phyloP scores from a whole-genome alignment of 345 rosid genomes.

The Salix arbutifolia region DNA sequence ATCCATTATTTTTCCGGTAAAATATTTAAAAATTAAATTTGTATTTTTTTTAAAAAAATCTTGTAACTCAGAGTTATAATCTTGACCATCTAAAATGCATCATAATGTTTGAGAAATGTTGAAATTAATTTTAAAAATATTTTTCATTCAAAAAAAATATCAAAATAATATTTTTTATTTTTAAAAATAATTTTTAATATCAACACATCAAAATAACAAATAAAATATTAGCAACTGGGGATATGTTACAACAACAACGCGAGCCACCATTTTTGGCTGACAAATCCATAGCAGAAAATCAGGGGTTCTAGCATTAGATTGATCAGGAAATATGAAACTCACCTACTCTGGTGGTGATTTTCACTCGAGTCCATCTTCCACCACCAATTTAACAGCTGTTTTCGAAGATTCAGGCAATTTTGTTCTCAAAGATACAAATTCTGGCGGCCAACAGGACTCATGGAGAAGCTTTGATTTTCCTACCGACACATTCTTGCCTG shows the following conservation, averaged over 20 bases:
- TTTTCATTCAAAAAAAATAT: too few relatives aligned
- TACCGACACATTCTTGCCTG: background rate
- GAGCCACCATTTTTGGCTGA: background rate
- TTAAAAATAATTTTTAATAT: too few relatives aligned
- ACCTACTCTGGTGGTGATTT: background rate
- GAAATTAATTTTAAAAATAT: too few relatives aligned
- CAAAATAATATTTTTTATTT: too few relatives aligned
- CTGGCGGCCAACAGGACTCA: background rate
- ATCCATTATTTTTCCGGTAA: too few relatives aligned
- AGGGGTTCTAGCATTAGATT: background rate
- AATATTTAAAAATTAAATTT: too few relatives aligned
- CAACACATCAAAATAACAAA: too few relatives aligned
- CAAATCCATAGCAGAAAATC: background rate
- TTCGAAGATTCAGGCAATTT: background rate
- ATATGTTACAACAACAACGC: background rate
- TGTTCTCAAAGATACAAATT: background rate
- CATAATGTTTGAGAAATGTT: too few relatives aligned
- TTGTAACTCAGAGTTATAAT: too few relatives aligned
- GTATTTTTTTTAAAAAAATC: too few relatives aligned
- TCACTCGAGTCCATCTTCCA: background rate
- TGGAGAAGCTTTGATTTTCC: background rate
- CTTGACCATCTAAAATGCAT: too few relatives aligned
- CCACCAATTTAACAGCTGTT: background rate
- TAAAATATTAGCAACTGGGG: background rate
- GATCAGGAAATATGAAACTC: background rate